These are phyloP conservation scores for Mitragyna speciosa DNA, from an alignment of 257 asterid genomes.

Conservation along the genomic window DNA sequence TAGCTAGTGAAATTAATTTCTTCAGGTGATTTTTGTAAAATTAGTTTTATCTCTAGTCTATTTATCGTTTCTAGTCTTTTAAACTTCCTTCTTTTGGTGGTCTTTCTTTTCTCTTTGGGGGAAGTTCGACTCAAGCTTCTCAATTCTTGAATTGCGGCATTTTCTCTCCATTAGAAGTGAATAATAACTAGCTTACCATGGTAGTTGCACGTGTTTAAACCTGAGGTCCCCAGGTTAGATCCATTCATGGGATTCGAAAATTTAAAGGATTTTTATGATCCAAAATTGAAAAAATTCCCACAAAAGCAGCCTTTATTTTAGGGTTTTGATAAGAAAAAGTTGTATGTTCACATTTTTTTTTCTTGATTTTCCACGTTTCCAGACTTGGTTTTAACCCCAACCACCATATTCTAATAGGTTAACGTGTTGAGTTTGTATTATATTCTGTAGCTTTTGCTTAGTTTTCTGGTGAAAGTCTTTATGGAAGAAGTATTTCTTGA, in stretches of 20 bases:
- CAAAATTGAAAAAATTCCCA: background rate
- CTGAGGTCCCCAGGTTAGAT: constrained; percentile 20
- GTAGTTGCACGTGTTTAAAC: constrained; percentile 10
- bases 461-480: constrained; percentile 19
- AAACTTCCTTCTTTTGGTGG: background rate
- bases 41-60: too few species aligned
- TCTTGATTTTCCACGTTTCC: constrained; percentile 13
- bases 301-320: constrained; percentile 14
- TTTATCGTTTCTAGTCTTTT: background rate
- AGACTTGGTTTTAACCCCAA: background rate
- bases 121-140: background rate
- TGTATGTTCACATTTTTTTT: constrained; percentile 4
- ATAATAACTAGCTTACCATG: background rate
- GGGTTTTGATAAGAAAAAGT: constrained; percentile 34
- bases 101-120: too few species aligned
- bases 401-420: background rate
- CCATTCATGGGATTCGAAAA: constrained; percentile 1
- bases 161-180: background rate
- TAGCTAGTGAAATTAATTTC: background rate
- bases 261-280: constrained; percentile 13
- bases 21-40: too few species aligned
- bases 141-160: background rate
- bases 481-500: background rate
- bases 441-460: constrained; percentile 15
- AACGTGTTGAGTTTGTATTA: constrained; percentile 13